Evolutionary conservation across 2,329 filamentous ascomycete genomes (phyloP).

Genomic region (Shiraia sp.): DNA sequence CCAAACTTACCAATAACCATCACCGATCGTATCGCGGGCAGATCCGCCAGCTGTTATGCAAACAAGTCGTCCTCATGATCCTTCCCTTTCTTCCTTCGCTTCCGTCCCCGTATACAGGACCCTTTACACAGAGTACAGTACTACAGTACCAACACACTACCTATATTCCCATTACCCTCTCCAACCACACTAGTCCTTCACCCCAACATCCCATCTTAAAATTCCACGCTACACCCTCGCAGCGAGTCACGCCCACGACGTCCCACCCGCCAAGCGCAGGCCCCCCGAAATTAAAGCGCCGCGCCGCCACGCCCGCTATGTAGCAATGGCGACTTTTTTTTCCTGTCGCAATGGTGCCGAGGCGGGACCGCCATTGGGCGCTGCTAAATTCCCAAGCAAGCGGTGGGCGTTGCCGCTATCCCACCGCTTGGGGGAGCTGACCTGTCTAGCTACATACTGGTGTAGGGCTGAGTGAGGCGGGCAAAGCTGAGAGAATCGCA

Average conservation of each 20-base stretch:
- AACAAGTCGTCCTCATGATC: slow-evolving; percentile 1
- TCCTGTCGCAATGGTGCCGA: slow-evolving; percentile 10
- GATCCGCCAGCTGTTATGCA: slow-evolving; percentile 3
- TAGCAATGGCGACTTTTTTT: too few relatives aligned
- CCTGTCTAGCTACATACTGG: too few relatives aligned
- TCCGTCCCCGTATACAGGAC: background rate
- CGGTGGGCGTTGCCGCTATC: too few relatives aligned
- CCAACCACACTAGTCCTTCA: too few relatives aligned
- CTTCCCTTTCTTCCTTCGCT: background rate
- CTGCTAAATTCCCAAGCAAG: background rate
- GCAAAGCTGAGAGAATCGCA: too few relatives aligned
- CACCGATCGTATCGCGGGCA: slow-evolving; percentile 2
- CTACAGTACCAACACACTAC: background rate
- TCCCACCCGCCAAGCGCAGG: slow-evolving; percentile 8
- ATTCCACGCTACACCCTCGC: too few relatives aligned
- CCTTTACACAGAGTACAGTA: background rate
- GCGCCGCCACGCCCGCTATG: too few relatives aligned
- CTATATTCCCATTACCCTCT: background rate
- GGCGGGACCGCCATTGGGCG: slow-evolving; percentile 10
- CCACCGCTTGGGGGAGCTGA: too few relatives aligned
- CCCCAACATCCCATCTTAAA: too few relatives aligned
- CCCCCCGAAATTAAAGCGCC: slow-evolving; percentile 15
- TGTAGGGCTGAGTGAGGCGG: too few relatives aligned
- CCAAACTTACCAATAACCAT: too few relatives aligned
- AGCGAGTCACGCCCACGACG: slow-evolving; percentile 2